Evolutionary conservation across 345 rosid species (phyloP).

Genomic region (Punica granatum): DNA sequence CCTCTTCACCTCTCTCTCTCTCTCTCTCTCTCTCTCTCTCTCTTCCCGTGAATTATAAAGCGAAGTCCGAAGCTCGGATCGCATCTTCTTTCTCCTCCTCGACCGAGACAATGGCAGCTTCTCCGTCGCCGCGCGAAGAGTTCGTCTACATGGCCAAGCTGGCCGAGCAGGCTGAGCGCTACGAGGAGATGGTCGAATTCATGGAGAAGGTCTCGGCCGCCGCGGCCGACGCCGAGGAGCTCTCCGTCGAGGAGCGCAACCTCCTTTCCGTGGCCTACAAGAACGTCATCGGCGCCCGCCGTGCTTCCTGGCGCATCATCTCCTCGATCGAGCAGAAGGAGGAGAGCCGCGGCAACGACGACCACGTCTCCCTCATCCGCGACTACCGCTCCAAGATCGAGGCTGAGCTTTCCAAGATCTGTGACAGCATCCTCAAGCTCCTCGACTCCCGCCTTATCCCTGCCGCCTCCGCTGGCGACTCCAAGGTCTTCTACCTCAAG

Average conservation of each 20-base stretch:
- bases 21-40: background rate
- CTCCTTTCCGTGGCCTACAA: conserved; percentile 56
- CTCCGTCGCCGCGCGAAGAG: conserved; percentile 62
- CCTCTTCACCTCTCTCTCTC: conserved; percentile 4
- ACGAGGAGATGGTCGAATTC: conserved; percentile 74
- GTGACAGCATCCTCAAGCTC: conserved; percentile 57
- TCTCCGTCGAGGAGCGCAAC: conserved; percentile 52
- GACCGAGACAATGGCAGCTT: conserved; percentile 14
- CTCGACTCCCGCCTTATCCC: conserved; percentile 66
- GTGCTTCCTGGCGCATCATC: conserved; percentile 55
- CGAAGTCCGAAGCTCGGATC: background rate
- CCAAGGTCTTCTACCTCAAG: conserved; percentile 75
- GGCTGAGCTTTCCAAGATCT: conserved; percentile 72
- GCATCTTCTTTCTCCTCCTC: conserved; percentile 6
- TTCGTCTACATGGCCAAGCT: conserved; percentile 46
- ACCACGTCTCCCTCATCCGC: conserved; percentile 50
- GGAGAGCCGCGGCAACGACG: conserved; percentile 47
- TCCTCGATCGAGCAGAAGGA: conserved; percentile 72
- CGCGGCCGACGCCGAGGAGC: conserved; percentile 45
- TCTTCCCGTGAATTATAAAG: background rate
- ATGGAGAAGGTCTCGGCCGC: conserved; percentile 66
- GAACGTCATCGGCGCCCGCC: conserved; percentile 53
- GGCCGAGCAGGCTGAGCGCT: conserved; percentile 24
- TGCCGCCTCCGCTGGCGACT: conserved; percentile 65
- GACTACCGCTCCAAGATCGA: conserved; percentile 70